These are phyloP conservation scores for Centrapalus pauciflorus DNA, from an alignment of 129 eudicot genomes.

Conservation along the genomic window DNA sequence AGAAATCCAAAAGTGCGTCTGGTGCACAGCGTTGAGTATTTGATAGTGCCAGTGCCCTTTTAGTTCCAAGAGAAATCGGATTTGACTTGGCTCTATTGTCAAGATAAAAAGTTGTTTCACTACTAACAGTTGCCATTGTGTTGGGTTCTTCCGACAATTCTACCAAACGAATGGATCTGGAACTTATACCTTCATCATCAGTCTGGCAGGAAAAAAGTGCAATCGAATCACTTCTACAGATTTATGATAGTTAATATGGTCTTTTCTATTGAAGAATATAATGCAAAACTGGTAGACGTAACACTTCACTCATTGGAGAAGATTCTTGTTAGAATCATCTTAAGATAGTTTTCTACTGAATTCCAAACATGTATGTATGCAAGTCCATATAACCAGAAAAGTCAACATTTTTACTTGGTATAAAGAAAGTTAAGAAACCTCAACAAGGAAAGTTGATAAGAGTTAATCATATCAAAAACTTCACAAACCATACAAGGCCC, in stretches of 20 bases:
- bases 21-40: background rate
- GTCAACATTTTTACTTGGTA: background rate
- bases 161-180: constrained; percentile 8
- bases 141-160: constrained; percentile 22
- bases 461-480: background rate
- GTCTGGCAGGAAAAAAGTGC: constrained; percentile 31
- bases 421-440: background rate
- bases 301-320: no score
- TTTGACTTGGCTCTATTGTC: background rate
- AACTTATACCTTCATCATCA: constrained; percentile 24
- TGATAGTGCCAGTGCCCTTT: background rate
- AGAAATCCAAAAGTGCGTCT: constrained; percentile 6
- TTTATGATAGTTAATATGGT: background rate
- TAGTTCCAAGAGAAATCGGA: background rate
- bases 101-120: background rate
- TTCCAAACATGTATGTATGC: background rate
- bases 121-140: constrained; percentile 1
- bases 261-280: background rate
- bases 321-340: no score
- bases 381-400: background rate
- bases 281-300: background rate
- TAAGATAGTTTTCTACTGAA: no score
- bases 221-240: constrained; percentile 6
- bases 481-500: background rate
- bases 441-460: background rate